phyloP scores from a whole-genome alignment of 371 early-diverging fungal genomes.

The Mucor ambiguus region DNA sequence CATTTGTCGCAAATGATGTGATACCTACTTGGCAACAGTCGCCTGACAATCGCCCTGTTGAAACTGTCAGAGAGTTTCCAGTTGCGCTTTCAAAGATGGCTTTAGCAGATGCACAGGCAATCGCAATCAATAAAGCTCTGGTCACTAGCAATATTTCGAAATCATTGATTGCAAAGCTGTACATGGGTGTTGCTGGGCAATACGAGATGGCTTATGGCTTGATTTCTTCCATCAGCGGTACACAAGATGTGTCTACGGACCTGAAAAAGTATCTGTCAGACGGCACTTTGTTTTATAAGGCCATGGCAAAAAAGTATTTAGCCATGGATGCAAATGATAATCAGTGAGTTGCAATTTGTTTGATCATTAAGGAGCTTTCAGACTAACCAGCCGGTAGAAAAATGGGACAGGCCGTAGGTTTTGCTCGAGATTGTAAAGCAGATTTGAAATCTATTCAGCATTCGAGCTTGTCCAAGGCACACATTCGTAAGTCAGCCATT shows the following conservation, averaged over 20 bases:
- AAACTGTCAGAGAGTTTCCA: slow-evolving; percentile 47
- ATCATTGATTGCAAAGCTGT: slow-evolving; percentile 61
- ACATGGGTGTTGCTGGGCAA: slow-evolving; percentile 63
- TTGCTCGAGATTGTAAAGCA: slow-evolving; percentile 57
- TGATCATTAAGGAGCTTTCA: neutral
- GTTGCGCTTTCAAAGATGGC: slow-evolving; percentile 56
- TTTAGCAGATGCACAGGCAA: slow-evolving; percentile 54
- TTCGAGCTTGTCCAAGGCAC: slow-evolving; percentile 49
- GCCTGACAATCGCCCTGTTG: slow-evolving; percentile 40
- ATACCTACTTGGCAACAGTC: slow-evolving; percentile 54
- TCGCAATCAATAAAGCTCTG: slow-evolving; percentile 53
- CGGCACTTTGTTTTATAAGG: slow-evolving; percentile 58
- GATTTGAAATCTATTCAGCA: slow-evolving; percentile 56
- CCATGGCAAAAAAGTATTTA: slow-evolving; percentile 61
- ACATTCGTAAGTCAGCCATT: slow-evolving; percentile 45
- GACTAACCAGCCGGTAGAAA: slow-evolving; percentile 33
- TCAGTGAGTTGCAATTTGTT: slow-evolving; percentile 45
- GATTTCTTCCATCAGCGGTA: slow-evolving; percentile 56
- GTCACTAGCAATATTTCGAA: slow-evolving; percentile 48
- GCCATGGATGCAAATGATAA: slow-evolving; percentile 66
- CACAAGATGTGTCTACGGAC: slow-evolving; percentile 59
- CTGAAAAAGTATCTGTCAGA: slow-evolving; percentile 60
- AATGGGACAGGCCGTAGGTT: slow-evolving; percentile 65
- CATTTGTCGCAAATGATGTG: slow-evolving; percentile 54
- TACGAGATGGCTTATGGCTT: slow-evolving; percentile 67